Base-by-base conservation (phyloP, 2,329 filamentous ascomycete species). In the Aureobasidium melanogenum region DNA sequence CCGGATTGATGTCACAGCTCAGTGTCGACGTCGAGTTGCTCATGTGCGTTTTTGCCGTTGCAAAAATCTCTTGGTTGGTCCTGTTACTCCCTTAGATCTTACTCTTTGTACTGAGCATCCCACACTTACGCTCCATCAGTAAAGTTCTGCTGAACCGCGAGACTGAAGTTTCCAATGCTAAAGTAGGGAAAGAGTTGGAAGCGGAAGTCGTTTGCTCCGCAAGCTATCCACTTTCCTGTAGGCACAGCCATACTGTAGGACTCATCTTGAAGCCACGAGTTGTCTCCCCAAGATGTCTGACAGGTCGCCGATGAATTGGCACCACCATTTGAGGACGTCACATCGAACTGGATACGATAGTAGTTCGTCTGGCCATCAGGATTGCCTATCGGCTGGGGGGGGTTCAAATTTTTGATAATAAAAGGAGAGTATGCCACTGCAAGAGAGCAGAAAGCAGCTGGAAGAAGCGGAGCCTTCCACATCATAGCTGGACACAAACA, bases 301-400 rank as follows among this genome's bases (percentile, higher is more conserved):
- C 69, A 70, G 54, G 62, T 68, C 5, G 63, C 64, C 8, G 43
- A 48, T 17, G 48, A 56, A 12, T 56, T 22, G 12, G 54, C 48
- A 30, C 64, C 60, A 26, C 65, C 63, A 36, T 63, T 65, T 15
- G 63, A 39, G 26, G 63, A 65, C 22, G 60, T 65, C 39, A 69
- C 59, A 15, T 64, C 65, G 60, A 70, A 69, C 1, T 61, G 62
- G 61, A 70, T 65, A 46, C 55, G 51, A 62, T 69, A 70, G 63
- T 65, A 67, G 58, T 69, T 67, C 24, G 63, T 64, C 36, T 67
- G 63, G 19, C 67, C 68, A 38, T 39, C 59, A 10, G 65, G 59
- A 34, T 64, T 64, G 51, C 68, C 69, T 34, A 66, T 70, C 8
- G 69, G 69, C 56, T 68, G 66, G 38, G 69, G 66, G 6, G 67